Evolutionary conservation across 208 protist genomes (phyloP).

Genomic region (Acanthamoeba sp.): DNA sequence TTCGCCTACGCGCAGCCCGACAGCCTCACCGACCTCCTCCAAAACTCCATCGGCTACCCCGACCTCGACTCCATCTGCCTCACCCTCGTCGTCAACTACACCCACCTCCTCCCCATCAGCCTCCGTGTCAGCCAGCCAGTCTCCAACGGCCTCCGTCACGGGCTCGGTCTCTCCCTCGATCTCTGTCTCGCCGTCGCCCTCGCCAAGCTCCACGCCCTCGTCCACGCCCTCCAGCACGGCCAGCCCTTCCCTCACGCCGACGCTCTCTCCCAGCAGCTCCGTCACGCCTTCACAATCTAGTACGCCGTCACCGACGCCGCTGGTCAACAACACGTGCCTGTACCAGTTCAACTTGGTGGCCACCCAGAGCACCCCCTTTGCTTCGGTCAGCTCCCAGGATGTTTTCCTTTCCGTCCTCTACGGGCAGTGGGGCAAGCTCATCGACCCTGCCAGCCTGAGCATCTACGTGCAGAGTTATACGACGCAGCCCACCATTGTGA

Average conservation of each 20-base stretch:
- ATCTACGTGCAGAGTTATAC: not conserved
- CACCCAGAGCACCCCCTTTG: not conserved
- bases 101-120: no score
- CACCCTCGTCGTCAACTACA: no score
- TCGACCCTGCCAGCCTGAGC: not conserved
- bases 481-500: not conserved
- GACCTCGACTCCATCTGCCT: no score
- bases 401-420: not conserved
- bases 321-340: not conserved
- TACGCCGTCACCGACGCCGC: not conserved
- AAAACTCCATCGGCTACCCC: no score
- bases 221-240: not conserved
- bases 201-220: not conserved
- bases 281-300: no score
- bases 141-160: no score
- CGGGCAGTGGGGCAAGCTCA: not conserved
- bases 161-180: not conserved
- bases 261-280: no score
- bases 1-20: slow-evolving; percentile 9
- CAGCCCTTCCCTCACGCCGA: not conserved
- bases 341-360: not conserved
- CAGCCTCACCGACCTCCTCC: not conserved
- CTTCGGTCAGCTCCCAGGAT: not conserved
- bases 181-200: not conserved
- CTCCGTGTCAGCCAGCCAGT: no score